phyloP scores from a whole-genome alignment of 495 filamentous ascomycete species.

The Rhypophila decipiens region DNA sequence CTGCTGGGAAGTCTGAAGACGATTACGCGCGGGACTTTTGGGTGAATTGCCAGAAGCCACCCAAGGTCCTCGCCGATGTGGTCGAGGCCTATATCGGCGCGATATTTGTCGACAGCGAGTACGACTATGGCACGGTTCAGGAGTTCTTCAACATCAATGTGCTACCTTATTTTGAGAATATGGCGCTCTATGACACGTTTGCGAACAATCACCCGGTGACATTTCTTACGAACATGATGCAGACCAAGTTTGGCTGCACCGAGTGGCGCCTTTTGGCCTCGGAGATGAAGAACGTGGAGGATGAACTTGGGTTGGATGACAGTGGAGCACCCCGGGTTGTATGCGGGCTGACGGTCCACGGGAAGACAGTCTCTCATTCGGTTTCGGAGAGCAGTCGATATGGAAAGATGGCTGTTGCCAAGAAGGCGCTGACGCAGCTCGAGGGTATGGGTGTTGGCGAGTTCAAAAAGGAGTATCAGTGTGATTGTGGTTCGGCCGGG shows the following conservation, averaged over 20 bases:
- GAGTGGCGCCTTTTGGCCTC: slow-evolving; percentile 35
- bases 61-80: slow-evolving; percentile 84
- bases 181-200: slow-evolving; percentile 80
- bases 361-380: slow-evolving; percentile 55
- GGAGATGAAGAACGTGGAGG: slow-evolving; percentile 4
- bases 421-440: slow-evolving; percentile 55
- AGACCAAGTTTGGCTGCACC: slow-evolving; percentile 38
- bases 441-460: slow-evolving; percentile 50
- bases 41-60: slow-evolving; percentile 61
- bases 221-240: slow-evolving; percentile 35
- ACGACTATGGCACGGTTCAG: slow-evolving; percentile 66
- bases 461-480: slow-evolving; percentile 56
- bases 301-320: background rate
- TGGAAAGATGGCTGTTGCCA: slow-evolving; percentile 68
- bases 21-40: slow-evolving; percentile 72
- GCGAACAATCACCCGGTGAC: slow-evolving; percentile 80
- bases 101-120: slow-evolving; percentile 85
- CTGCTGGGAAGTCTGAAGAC: slow-evolving; percentile 20
- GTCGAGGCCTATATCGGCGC: slow-evolving; percentile 88
- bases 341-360: slow-evolving; percentile 74
- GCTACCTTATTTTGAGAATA: slow-evolving; percentile 76
- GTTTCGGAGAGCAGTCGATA: slow-evolving; percentile 56
- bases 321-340: slow-evolving; percentile 44
- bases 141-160: slow-evolving; percentile 70
- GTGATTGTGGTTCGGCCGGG: slow-evolving; percentile 57